phyloP scores from a whole-genome alignment of 2,329 filamentous ascomycete genomes.

The Chaetomium olivaceum region DNA sequence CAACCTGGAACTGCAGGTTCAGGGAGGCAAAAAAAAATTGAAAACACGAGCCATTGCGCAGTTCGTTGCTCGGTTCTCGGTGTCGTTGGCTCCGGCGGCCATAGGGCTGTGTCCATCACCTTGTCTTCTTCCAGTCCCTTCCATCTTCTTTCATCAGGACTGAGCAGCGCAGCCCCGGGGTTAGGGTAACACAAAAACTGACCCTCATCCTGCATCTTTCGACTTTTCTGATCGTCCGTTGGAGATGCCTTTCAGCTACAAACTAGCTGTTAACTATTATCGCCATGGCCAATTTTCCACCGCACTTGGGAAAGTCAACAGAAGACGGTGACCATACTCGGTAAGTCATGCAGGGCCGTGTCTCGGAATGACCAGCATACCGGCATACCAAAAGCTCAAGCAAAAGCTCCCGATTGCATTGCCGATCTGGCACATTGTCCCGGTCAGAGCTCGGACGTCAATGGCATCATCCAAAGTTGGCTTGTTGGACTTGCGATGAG shows the following conservation, averaged over 20 bases:
- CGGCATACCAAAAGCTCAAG: neutral
- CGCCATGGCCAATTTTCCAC: neutral
- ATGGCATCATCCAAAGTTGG: neutral
- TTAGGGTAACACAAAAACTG: neutral
- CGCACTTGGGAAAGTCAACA: neutral
- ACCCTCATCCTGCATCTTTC: neutral
- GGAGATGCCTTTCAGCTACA: neutral
- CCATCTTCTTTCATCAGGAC: neutral
- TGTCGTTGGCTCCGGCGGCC: neutral
- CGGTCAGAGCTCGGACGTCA: neutral
- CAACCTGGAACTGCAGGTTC: neutral
- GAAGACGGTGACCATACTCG: neutral
- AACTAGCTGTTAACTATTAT: neutral
- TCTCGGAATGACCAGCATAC: slow-evolving; percentile 4
- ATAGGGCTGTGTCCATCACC: neutral
- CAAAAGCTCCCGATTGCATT: neutral
- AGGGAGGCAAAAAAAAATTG: neutral
- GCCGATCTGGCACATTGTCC: slow-evolving; percentile 19
- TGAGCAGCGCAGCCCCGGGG: neutral
- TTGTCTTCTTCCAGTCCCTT: neutral
- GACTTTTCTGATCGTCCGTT: neutral
- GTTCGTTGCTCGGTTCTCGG: slow-evolving; percentile 3
- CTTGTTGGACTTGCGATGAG: slow-evolving; percentile 1
- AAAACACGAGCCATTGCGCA: neutral
- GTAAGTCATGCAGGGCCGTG: neutral